These are phyloP conservation scores for Mycosarcoma maydis DNA, from an alignment of 1,284 basidiomycete genomes.

Conservation along the genomic window DNA sequence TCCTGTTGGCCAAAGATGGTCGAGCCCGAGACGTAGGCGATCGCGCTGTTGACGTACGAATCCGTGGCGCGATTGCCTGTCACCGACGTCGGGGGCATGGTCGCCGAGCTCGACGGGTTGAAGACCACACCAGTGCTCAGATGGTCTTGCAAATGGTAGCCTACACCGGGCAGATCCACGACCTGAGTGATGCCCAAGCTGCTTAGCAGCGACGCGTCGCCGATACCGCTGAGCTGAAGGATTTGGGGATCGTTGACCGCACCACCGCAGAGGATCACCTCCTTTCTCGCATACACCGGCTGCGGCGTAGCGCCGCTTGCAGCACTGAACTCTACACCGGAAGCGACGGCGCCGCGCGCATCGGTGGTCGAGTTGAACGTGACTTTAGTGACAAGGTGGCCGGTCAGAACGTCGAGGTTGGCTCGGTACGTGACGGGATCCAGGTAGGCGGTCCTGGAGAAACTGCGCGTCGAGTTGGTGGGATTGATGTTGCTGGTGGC, in stretches of 20 bases:
- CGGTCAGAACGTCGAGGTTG: slow-evolving; percentile 75
- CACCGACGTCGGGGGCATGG: slow-evolving; percentile 35
- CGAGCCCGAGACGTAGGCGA: slow-evolving; percentile 75
- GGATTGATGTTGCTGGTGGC: slow-evolving; percentile 76
- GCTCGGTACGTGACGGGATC: slow-evolving; percentile 73
- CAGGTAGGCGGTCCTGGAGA: slow-evolving; percentile 77
- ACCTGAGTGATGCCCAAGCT: slow-evolving; percentile 41
- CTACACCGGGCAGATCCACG: slow-evolving; percentile 67
- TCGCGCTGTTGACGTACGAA: slow-evolving; percentile 76
- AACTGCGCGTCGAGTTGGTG: slow-evolving; percentile 75
- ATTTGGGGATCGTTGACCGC: slow-evolving; percentile 69
- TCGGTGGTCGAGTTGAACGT: slow-evolving; percentile 71
- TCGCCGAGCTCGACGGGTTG: slow-evolving; percentile 64
- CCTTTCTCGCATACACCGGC: slow-evolving; percentile 65
- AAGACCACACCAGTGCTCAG: slow-evolving; percentile 23
- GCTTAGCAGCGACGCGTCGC: slow-evolving; percentile 72
- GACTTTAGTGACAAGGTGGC: slow-evolving; percentile 74
- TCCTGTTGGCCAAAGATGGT: slow-evolving; percentile 69
- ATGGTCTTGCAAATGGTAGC: slow-evolving; percentile 69
- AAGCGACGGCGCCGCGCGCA: slow-evolving; percentile 68
- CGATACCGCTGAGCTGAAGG: slow-evolving; percentile 69
- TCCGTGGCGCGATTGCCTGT: slow-evolving; percentile 69
- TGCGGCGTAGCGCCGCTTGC: slow-evolving; percentile 1
- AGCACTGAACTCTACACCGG: slow-evolving; percentile 70
- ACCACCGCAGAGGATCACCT: slow-evolving; percentile 69